Conservation (phyloP, 116 monocot genomes). For the Cymodocea nodosa region DNA sequence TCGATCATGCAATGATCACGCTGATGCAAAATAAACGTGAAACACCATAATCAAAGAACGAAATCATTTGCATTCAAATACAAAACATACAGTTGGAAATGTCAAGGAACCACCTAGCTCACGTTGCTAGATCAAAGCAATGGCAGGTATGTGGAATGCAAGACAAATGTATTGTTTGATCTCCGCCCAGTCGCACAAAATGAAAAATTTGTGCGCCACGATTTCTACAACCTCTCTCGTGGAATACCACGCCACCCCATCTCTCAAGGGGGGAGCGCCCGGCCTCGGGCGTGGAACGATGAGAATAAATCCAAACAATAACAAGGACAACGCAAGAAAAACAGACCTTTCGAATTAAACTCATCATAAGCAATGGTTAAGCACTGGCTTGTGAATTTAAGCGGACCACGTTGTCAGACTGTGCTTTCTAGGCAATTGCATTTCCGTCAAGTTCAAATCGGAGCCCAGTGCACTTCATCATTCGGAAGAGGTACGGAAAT, state of each 20-base stretch:
- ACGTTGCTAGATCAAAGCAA: neutral
- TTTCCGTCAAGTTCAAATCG: conserved; percentile 16
- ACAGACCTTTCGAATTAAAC: too few relatives aligned
- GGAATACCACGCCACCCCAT: conserved; percentile 16
- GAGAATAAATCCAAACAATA: neutral
- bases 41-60: too few relatives aligned
- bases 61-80: too few relatives aligned
- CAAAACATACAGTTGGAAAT: neutral
- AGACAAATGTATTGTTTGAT: conserved; percentile 1
- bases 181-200: conserved; percentile 5
- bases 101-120: neutral
- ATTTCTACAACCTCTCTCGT: conserved; percentile 10
- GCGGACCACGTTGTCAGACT: conserved; percentile 9
- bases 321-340: neutral
- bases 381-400: neutral
- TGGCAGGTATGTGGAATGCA: neutral
- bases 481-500: neutral
- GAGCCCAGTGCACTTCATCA: conserved; percentile 39
- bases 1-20: too few relatives aligned
- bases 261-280: conserved; percentile 9
- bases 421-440: conserved; percentile 33
- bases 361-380: neutral
- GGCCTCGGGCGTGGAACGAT: conserved; percentile 3
- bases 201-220: conserved; percentile 4
- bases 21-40: too few relatives aligned